Percentiles rank a stretch among this genome's conserved stretches.
phyloP scores from a whole-genome alignment of 2,329 filamentous ascomycete species.

The Didymella keratinophila region DNA sequence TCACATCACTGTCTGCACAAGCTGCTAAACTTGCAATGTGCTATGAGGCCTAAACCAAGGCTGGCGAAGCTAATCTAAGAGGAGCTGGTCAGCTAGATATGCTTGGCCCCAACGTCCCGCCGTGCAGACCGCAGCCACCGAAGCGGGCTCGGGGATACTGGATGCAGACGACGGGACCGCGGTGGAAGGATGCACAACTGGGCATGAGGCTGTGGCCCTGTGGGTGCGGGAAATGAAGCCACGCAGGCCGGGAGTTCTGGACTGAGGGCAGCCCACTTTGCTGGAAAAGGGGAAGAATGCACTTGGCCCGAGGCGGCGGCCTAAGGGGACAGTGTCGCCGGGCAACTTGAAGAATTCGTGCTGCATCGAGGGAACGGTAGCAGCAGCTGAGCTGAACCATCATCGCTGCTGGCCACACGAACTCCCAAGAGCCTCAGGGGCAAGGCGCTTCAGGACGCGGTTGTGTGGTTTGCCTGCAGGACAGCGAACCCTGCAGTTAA shows the following conservation, averaged over 20 bases:
- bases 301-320: conserved; percentile 14
- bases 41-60: conserved; percentile 22
- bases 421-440: conserved; percentile 28
- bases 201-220: conserved; percentile 38
- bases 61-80: conserved; percentile 28
- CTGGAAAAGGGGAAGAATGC: conserved; percentile 25
- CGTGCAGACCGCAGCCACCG: conserved; percentile 17
- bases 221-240: conserved; percentile 44
- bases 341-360: conserved; percentile 21
- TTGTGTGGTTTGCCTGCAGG: conserved; percentile 26
- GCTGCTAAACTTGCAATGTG: conserved; percentile 11
- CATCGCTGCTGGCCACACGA: conserved; percentile 6
- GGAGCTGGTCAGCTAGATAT: conserved; percentile 19
- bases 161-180: conserved; percentile 30
- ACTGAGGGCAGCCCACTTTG: conserved; percentile 24
- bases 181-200: conserved; percentile 35
- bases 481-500: conserved; percentile 27
- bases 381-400: conserved; percentile 7
- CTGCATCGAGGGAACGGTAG: conserved; percentile 12
- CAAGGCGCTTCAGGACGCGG: conserved; percentile 28
- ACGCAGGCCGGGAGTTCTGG: conserved; percentile 31
- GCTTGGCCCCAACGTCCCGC: conserved; percentile 24
- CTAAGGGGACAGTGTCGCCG: conserved; percentile 13
- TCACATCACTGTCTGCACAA: conserved; percentile 30
- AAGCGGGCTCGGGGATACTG: conserved; percentile 16